Base-by-base conservation (phyloP, 2,329 filamentous ascomycete genomes). In the Tolypocladium pustulatum region DNA sequence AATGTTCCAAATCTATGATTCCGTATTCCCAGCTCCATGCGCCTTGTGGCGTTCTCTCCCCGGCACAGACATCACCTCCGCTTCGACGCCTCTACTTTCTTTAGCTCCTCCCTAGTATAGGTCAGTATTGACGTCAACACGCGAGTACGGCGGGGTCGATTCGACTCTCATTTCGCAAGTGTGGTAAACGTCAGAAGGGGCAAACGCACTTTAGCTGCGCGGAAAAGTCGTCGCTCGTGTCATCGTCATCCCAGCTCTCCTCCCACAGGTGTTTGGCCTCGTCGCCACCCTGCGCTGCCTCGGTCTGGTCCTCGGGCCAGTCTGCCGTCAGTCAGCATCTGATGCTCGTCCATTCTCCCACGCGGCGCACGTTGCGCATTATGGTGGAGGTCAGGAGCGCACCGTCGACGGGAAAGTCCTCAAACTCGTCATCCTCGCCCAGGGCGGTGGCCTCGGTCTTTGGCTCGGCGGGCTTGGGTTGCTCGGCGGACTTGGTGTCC, bases 221-320 rank as follows among this genome's bases (percentile, higher is more conserved):
- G 15, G 91, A 94, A 73, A 99, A 99, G 70, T 99, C 94, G 72
- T 99, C 94, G 68, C 83, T 94, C 65, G 91, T 94, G 76, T 97
- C 94, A 72, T 97, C 93, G 70, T 99, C 94, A 71, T 99, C 94
- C 94, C 94, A 99, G 81, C 91, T 97, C 81, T 99, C 94, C 76
- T 99, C 94, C 94, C 94, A 99, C 58, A 99, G 80, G 77, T 97
- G 92, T 72, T 82, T 77, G 63, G 79, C 81, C 61, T 86, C 84
- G 69, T 86, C 87, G 66, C 78, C 84, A 61, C 81, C 85, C 68
- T 82, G 81, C 59, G 88, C 89, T 58, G 87, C 88, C 71, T 97
- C 91, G 61, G 90, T 90, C 71, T 96, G 92, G 71, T 96, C 91
- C 73, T 91, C 87, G 57, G 87, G 81, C 94, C 94, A 99, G 76